Conservation (phyloP, 805 yeast species). For the Yarrowia sp. region DNA sequence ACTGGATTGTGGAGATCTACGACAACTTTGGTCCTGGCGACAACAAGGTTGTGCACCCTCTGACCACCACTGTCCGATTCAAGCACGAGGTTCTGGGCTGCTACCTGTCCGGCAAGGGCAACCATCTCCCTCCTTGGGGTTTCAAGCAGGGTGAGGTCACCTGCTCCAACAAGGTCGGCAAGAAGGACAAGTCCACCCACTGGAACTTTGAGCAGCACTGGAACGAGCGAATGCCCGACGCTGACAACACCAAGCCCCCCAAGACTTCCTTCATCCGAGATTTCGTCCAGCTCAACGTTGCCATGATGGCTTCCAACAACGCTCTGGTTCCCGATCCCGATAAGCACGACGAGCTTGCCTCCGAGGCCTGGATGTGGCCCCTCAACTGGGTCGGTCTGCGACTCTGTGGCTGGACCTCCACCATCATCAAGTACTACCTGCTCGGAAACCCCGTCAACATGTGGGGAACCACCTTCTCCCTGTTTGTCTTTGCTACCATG, state of each 20-base stretch:
- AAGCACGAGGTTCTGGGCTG: conserved; percentile 74
- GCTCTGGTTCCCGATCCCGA: conserved; percentile 80
- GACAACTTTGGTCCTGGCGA: conserved; percentile 51
- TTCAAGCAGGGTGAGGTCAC: conserved; percentile 96
- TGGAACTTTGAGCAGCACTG: conserved; percentile 81
- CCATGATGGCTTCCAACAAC: conserved; percentile 85
- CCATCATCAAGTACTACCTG: conserved; percentile 65
- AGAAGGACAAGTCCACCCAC: conserved; percentile 70
- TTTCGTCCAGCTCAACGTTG: conserved; percentile 72
- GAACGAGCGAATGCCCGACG: conserved; percentile 56
- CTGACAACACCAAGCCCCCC: conserved; percentile 53
- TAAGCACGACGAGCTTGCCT: conserved; percentile 73
- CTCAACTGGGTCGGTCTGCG: conserved; percentile 69
- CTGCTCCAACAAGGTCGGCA: conserved; percentile 60
- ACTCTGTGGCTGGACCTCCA: conserved; percentile 75
- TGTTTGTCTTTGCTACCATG: conserved; percentile 54
- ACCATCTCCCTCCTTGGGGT: conserved; percentile 92
- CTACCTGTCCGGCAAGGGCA: conserved; percentile 84
- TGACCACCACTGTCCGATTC: conserved; percentile 82
- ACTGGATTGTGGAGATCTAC: conserved; percentile 88
- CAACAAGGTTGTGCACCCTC: conserved; percentile 59
- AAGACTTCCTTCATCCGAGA: conserved; percentile 67
- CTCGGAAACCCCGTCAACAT: conserved; percentile 69
- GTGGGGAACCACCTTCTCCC: conserved; percentile 65
- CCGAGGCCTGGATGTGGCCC: conserved; percentile 88